phyloP scores from a whole-genome alignment of 441 rosid genomes.

The Brassica balearica region DNA sequence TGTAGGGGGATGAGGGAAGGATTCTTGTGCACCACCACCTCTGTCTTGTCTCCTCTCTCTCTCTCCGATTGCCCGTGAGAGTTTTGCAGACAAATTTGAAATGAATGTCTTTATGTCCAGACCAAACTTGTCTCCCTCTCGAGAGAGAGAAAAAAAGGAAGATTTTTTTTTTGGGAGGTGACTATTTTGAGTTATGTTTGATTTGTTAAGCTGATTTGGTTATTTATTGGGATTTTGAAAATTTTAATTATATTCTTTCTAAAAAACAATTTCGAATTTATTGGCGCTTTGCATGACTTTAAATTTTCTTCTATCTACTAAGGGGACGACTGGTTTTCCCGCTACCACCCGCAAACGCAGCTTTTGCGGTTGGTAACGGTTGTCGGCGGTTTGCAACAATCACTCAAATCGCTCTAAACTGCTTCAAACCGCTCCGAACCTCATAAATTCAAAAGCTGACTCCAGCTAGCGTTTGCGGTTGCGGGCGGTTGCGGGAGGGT shows the following conservation, averaged over 20 bases:
- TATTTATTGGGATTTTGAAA: conserved; percentile 43
- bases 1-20: conserved; percentile 56
- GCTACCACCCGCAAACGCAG: too few species aligned
- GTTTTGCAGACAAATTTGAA: conserved; percentile 43
- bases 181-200: conserved; percentile 43
- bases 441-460: too few species aligned
- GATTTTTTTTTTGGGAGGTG: conserved; percentile 41
- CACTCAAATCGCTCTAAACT: too few species aligned
- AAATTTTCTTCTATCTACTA: neutral
- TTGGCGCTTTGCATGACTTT: conserved; percentile 30
- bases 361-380: too few species aligned
- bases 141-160: neutral
- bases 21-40: conserved; percentile 49
- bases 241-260: neutral
- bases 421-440: too few species aligned
- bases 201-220: conserved; percentile 41
- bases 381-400: too few species aligned
- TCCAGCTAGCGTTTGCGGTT: too few species aligned
- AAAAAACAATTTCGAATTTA: neutral
- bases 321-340: too few species aligned
- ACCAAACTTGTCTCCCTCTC: conserved; percentile 44
- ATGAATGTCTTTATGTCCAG: conserved; percentile 41
- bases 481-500: too few species aligned
- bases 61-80: conserved; percentile 38
- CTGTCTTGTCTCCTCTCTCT: conserved; percentile 40